Evolutionary conservation across 2,329 filamentous ascomycete genomes (phyloP).

Genomic region (Aspergillus ochraceus): DNA sequence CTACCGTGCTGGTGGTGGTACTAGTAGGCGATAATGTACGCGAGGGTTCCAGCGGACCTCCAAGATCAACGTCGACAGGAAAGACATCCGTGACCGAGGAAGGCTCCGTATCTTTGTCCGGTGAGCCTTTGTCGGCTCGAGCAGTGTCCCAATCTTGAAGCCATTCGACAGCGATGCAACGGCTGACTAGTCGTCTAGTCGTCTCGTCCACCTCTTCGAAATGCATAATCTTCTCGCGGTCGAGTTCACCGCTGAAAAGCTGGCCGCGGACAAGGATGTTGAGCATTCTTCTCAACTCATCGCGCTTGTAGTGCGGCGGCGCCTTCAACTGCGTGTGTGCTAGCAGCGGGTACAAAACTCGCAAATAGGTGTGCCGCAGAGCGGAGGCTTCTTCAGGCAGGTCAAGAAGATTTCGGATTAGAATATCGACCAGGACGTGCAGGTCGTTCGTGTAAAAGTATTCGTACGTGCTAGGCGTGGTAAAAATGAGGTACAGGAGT

Average conservation of each 20-base stretch:
- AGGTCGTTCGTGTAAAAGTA: conserved; percentile 99
- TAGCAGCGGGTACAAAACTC: conserved; percentile 86
- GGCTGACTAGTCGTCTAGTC: conserved; percentile 47
- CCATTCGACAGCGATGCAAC: conserved; percentile 50
- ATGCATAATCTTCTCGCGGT: conserved; percentile 48
- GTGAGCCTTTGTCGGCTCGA: not conserved
- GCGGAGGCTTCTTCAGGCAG: conserved; percentile 74
- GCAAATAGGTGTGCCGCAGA: conserved; percentile 88
- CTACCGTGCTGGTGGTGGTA: conserved; percentile 23
- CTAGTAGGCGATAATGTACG: conserved; percentile 35
- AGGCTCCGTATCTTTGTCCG: not conserved
- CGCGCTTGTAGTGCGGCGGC: conserved; percentile 86
- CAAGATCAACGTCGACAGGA: not conserved
- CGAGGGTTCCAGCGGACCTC: conserved; percentile 32
- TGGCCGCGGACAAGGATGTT: conserved; percentile 69
- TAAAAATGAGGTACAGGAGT: conserved; percentile 91
- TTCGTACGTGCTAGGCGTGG: conserved; percentile 85
- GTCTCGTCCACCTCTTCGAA: conserved; percentile 53
- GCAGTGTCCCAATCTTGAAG: conserved; percentile 29
- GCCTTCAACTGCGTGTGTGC: conserved; percentile 87
- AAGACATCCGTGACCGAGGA: conserved; percentile 2
- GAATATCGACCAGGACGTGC: conserved; percentile 89
- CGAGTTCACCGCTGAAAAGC: conserved; percentile 58
- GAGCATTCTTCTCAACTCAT: conserved; percentile 77
- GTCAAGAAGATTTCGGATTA: conserved; percentile 95